Evolutionary conservation across 305 asterid genomes (phyloP), one percentile per base, ranked within the genome.

Genomic region (Vinca major): DNA sequence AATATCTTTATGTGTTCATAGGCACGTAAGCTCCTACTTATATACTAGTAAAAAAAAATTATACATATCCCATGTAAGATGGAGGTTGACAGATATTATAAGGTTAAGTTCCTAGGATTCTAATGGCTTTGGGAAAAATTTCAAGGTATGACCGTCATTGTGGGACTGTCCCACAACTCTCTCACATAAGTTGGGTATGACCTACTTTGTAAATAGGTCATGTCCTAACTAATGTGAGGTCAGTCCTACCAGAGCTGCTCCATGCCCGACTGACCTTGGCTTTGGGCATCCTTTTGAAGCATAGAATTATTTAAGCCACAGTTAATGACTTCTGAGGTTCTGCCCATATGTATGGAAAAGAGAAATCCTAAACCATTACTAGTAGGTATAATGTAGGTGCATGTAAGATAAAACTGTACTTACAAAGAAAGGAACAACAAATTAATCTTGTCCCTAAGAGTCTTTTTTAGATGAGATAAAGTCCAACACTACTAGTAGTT

Each of bases 81-180:
- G 33, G 33, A 26, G 33, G 33, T 26, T 26, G 1, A 26, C 33
- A 26, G 69, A 63, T 63, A 44, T 16, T n/a, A 3, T 12, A 20
- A 3, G 52, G 54, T 41, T 11, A 21, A 19, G 17, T n/a, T 19
- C 39, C 57, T 65, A 26, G 68, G 68, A 65, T 65, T 21, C 68
- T 9, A 64, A n/a, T 5, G 40, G 55, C 33, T 26, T 26, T 26
- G 33, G 33, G 33, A 1, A 1, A 26, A 26, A 26, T 0, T 26
- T 1, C 33, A 26, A 26, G 33, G 33, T 26, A 26, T 26, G 33
- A 26, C 33, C 33, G 33, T 26, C 33, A 0, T 26, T 26, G 33
- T 26, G 33, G 1, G 33, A 26, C 33, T 1, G 33, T 0, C 33
- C 33, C 33, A 26, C 33, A 26, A 1, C 1, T 1, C 0, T 26